These are phyloP conservation scores for Globisporangium canariense DNA, from an alignment of 352 stramenopile genomes.

Conservation along the genomic window DNA sequence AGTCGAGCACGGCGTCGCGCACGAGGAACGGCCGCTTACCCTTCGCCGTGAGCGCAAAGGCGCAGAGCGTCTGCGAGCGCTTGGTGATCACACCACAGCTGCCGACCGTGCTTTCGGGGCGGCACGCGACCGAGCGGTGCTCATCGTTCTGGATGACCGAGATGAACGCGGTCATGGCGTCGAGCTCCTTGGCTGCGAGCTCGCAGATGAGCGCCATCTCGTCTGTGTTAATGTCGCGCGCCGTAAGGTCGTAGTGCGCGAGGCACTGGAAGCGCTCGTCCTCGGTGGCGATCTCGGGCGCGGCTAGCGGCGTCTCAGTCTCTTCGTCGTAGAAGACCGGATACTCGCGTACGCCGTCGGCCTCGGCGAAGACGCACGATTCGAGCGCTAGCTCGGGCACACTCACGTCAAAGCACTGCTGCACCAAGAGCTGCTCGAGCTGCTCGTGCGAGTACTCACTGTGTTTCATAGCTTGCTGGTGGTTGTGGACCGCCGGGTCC, in stretches of 20 bases:
- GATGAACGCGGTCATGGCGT: conserved; percentile 31
- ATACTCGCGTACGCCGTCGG: conserved; percentile 35
- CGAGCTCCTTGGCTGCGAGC: conserved; percentile 48
- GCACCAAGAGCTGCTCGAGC: conserved; percentile 43
- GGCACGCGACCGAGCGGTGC: conserved; percentile 23
- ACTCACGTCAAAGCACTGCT: conserved; percentile 59
- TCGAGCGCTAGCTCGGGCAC: conserved; percentile 35
- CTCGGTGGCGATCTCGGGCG: conserved; percentile 28
- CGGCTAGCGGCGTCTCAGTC: conserved; percentile 22
- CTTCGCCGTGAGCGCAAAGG: conserved; percentile 28
- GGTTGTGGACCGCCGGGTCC: conserved; percentile 1
- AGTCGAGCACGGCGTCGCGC: conserved; percentile 38
- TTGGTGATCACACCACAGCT: conserved; percentile 17
- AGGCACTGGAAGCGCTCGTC: conserved; percentile 28
- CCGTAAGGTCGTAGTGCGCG: conserved; percentile 21
- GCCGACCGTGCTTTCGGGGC: neutral
- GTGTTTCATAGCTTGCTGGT: conserved; percentile 5
- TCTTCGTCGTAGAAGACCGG: conserved; percentile 45
- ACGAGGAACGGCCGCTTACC: conserved; percentile 37
- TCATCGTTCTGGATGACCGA: conserved; percentile 31
- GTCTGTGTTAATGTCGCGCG: conserved; percentile 20
- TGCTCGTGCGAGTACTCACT: neutral
- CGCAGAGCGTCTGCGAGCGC: conserved; percentile 33
- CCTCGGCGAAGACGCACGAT: conserved; percentile 44
- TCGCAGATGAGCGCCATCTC: conserved; percentile 50